These are phyloP conservation scores for Vitis amurensis DNA, from an alignment of 164 flowering plant genomes.

Conservation along the genomic window DNA sequence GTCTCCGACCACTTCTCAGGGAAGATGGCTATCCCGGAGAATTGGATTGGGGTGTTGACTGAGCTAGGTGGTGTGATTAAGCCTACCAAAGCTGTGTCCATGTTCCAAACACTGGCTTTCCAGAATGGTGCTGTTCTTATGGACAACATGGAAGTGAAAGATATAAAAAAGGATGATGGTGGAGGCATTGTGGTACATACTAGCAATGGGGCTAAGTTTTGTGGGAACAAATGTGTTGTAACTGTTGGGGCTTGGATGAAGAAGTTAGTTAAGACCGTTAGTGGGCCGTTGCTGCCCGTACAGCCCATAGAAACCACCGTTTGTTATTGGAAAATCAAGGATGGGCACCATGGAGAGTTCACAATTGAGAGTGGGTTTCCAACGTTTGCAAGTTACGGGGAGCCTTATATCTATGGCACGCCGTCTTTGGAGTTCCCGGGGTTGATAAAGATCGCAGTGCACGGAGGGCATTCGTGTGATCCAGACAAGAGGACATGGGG, in stretches of 20 bases:
- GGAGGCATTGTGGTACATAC: constrained; percentile 46
- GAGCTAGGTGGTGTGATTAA: constrained; percentile 73
- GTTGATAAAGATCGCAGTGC: constrained; percentile 71
- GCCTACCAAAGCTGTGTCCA: constrained; percentile 91
- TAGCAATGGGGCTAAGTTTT: constrained; percentile 36
- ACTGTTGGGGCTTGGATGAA: constrained; percentile 82
- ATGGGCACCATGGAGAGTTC: constrained; percentile 48
- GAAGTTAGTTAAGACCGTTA: constrained; percentile 51
- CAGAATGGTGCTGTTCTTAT: constrained; percentile 54
- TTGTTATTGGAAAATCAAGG: constrained; percentile 77
- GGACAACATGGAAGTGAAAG: constrained; percentile 57
- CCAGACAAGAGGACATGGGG: constrained; percentile 76
- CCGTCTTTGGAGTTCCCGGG: constrained; percentile 90
- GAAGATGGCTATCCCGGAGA: constrained; percentile 54
- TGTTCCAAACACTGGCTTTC: constrained; percentile 80
- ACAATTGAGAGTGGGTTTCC: constrained; percentile 58
- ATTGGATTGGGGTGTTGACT: constrained; percentile 61
- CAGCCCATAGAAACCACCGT: constrained; percentile 73
- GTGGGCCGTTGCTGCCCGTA: constrained; percentile 55
- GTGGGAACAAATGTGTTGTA: constrained; percentile 71
- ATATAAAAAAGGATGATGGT: constrained; percentile 27
- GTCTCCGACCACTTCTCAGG: constrained; percentile 48
- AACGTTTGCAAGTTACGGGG: constrained; percentile 73
- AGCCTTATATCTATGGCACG: constrained; percentile 77
- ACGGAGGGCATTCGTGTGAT: constrained; percentile 74